Conservation (phyloP, 1,284 basidiomycete species). For the Puccinia hordei region DNA sequence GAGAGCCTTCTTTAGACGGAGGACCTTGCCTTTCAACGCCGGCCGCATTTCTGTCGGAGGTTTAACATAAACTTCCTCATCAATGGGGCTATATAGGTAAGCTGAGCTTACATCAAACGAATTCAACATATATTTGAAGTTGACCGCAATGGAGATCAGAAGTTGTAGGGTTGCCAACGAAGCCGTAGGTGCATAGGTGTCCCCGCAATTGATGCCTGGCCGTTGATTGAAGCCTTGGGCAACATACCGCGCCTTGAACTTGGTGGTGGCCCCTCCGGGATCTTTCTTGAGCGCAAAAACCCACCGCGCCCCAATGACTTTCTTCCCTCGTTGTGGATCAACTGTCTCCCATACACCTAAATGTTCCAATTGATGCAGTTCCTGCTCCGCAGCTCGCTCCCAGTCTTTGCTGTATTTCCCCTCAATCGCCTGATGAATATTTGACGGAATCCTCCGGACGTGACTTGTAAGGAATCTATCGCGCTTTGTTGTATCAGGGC, state of each 20-base stretch:
- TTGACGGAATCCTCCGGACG: neutral
- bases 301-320: conserved; percentile 4
- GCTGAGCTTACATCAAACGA: conserved; percentile 39
- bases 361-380: neutral
- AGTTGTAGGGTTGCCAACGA: neutral
- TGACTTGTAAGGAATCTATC: neutral
- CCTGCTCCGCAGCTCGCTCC: neutral
- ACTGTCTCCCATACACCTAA: conserved; percentile 10
- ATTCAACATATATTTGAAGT: neutral
- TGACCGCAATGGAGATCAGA: neutral
- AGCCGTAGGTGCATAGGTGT: conserved; percentile 9
- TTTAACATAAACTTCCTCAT: conserved; percentile 26
- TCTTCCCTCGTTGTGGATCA: neutral
- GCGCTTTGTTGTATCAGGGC: neutral
- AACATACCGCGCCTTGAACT: conserved; percentile 23
- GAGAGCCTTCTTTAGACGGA: neutral
- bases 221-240: conserved; percentile 25
- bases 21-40: neutral
- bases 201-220: neutral
- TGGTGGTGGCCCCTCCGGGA: neutral
- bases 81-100: conserved; percentile 30
- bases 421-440: neutral
- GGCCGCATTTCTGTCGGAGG: neutral
- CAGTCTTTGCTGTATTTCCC: neutral
- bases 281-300: conserved; percentile 27